Conservation (phyloP, 1,284 basidiomycete species). For the Lentinula novae-zelandiae region DNA sequence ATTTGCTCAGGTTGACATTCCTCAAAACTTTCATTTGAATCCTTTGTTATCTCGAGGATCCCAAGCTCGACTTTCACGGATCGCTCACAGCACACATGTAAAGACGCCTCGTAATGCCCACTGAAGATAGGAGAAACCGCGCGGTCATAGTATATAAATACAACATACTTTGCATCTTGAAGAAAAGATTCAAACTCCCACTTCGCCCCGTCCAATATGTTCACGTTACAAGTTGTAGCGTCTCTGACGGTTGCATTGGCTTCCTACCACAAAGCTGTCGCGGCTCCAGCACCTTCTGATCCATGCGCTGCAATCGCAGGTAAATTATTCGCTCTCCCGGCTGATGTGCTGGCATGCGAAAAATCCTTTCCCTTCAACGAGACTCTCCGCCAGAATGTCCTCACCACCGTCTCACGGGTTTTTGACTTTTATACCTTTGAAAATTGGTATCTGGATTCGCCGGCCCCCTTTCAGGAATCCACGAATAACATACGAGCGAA, state of each 20-base stretch:
- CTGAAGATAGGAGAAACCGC: not conserved
- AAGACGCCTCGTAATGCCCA: not conserved
- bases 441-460: slow-evolving; percentile 56
- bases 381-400: slow-evolving; percentile 56
- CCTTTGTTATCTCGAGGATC: not conserved
- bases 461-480: slow-evolving; percentile 58
- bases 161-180: not conserved
- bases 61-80: not conserved
- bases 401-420: slow-evolving; percentile 48
- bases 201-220: not conserved
- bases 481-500: slow-evolving; percentile 51
- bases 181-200: not conserved
- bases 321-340: slow-evolving; percentile 42
- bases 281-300: slow-evolving; percentile 28
- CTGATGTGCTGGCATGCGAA: slow-evolving; percentile 54
- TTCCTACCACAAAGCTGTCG: slow-evolving; percentile 1
- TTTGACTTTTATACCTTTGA: slow-evolving; percentile 68
- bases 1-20: not conserved
- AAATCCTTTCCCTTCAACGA: slow-evolving; percentile 64
- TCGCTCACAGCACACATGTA: not conserved
- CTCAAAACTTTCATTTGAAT: not conserved
- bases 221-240: not conserved
- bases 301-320: slow-evolving; percentile 51
- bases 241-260: not conserved
- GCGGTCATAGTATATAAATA: not conserved